phyloP scores from a whole-genome alignment of 805 yeast genomes.

The Maudiozyma bulderi region DNA sequence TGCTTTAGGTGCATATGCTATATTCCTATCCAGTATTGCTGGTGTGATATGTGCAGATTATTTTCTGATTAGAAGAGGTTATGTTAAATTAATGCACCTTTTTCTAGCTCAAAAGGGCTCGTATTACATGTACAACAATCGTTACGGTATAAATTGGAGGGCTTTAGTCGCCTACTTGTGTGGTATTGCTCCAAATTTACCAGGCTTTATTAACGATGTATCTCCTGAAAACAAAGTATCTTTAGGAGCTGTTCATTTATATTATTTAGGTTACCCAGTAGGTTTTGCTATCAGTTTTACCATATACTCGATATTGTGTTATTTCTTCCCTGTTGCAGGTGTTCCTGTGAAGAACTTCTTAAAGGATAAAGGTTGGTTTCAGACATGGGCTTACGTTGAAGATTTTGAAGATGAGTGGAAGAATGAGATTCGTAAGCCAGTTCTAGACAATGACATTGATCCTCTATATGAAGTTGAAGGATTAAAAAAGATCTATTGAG shows the following conservation, averaged over 20 bases:
- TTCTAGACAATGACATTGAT: background rate
- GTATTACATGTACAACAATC: conserved; percentile 44
- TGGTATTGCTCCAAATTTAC: conserved; percentile 33
- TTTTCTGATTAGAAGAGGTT: conserved; percentile 62
- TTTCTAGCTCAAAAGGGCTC: conserved; percentile 36
- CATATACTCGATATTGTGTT: conserved; percentile 45
- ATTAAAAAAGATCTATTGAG: background rate
- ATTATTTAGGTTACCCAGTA: conserved; percentile 67
- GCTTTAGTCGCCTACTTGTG: conserved; percentile 55
- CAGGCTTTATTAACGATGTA: conserved; percentile 40
- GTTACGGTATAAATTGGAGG: conserved; percentile 63
- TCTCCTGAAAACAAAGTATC: conserved; percentile 53
- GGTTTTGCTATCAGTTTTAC: conserved; percentile 54
- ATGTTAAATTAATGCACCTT: conserved; percentile 49
- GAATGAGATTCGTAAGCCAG: conserved; percentile 1
- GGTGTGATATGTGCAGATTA: conserved; percentile 54
- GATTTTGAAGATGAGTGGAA: conserved; percentile 40
- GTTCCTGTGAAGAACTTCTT: conserved; percentile 32
- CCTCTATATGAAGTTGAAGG: background rate
- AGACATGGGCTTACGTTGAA: conserved; percentile 53
- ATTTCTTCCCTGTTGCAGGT: conserved; percentile 46
- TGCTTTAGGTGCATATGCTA: conserved; percentile 66
- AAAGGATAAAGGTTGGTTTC: conserved; percentile 48
- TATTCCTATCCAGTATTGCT: conserved; percentile 69
- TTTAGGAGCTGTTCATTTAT: conserved; percentile 61